Base-by-base conservation (phyloP, 345 rosid genomes). In the Draba incana region DNA sequence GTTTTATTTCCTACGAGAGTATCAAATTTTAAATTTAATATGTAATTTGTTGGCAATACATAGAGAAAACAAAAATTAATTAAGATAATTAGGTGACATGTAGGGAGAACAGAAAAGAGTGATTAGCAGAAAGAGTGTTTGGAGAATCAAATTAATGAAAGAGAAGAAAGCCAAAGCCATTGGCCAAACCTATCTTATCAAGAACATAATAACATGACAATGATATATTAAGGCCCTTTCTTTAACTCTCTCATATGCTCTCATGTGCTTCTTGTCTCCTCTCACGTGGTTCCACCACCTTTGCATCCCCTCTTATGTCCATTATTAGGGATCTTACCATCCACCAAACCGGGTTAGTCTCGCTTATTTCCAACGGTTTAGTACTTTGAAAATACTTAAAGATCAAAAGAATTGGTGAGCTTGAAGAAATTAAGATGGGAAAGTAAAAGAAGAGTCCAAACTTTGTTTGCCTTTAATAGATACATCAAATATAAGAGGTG, bases 231-330 rank as follows among this genome's bases (percentile, higher is more conserved):
- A 64, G 64, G 47, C 25, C 54, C 55, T 43, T 44, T 23, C 60
- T 61, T 54, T 38, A 5, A 62, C 49, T 58, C 51, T 31, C 57
- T 46, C 69, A 74, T 72, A 56, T 72, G 70, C 52, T 20, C 63
- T 74, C 78, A 68, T 62, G 78, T 75, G 78, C 65, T 68, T 62
- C 33, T 62, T 68, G 74, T 75, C 78, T 55, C 69, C 63, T 68
- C 69, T 54, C 74, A 53, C 78, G 68, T 67, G 77, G 77, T 58
- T 66, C 52, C 68, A 52, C 72, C 55, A 35, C 68, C 57, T 58
- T 74, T 69, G 45, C 62, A 61, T 58, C 62, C 54, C 39, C 5
- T 58, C 48, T 43, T 31, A 50, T 30, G 64, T 25, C 23, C 25
- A 6, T 64, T 28, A 49, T 30, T 48, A 44, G 16, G 13, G 56